phyloP scores from a whole-genome alignment of 2,329 filamentous ascomycete genomes.

The Lithohypha guttulata region DNA sequence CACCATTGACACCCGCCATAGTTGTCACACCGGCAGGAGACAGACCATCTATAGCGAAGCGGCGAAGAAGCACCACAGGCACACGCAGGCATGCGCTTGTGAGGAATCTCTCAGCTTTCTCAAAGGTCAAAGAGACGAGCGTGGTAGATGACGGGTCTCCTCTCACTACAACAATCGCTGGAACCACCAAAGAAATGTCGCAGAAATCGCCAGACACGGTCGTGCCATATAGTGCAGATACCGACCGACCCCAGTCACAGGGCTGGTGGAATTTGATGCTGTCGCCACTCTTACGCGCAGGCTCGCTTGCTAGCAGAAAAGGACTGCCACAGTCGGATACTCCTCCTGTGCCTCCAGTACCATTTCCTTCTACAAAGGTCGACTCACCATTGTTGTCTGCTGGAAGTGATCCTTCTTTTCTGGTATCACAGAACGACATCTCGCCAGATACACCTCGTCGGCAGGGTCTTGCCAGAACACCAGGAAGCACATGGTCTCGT shows the following conservation, averaged over 20 bases:
- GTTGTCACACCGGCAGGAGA: slow-evolving; percentile 35
- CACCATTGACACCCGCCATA: slow-evolving; percentile 36
- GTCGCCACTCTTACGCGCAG: slow-evolving; percentile 33
- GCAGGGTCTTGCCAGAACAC: slow-evolving; percentile 16
- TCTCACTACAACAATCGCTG: slow-evolving; percentile 33
- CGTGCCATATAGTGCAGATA: slow-evolving; percentile 20
- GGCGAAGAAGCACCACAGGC: not conserved
- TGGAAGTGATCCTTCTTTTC: slow-evolving; percentile 25
- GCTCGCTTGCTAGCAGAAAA: slow-evolving; percentile 25
- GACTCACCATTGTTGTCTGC: slow-evolving; percentile 9
- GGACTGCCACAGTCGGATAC: slow-evolving; percentile 16
- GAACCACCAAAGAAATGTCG: slow-evolving; percentile 13
- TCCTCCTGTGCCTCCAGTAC: slow-evolving; percentile 24
- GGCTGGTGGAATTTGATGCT: slow-evolving; percentile 41
- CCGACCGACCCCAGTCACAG: slow-evolving; percentile 32
- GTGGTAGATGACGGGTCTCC: slow-evolving; percentile 24
- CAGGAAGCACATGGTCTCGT: slow-evolving; percentile 20
- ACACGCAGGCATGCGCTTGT: slow-evolving; percentile 25
- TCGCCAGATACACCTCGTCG: slow-evolving; percentile 27
- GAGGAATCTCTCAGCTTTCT: slow-evolving; percentile 34
- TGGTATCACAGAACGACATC: slow-evolving; percentile 23
- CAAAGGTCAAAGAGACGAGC: slow-evolving; percentile 18
- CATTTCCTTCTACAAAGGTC: slow-evolving; percentile 11
- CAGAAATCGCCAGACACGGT: slow-evolving; percentile 25
- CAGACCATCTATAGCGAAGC: slow-evolving; percentile 18